Percentiles rank a stretch among this genome's conserved stretches.
These are phyloP conservation scores for Funneliformis geosporum DNA, from an alignment of 192 early-diverging fungal species.

Conservation along the genomic window DNA sequence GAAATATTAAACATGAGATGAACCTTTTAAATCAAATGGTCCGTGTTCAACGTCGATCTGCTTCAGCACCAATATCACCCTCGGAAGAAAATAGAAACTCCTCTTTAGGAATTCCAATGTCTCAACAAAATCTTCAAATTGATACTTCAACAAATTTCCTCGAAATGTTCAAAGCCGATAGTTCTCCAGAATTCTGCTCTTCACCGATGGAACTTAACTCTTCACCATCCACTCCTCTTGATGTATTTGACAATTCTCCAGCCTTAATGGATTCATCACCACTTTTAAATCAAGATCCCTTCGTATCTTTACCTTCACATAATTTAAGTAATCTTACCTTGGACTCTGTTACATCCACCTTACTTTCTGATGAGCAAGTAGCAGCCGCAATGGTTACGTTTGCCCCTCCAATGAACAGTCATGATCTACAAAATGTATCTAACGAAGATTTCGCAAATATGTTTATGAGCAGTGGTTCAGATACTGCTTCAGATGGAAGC, in stretches of 20 bases:
- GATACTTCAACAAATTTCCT: constrained; percentile 25
- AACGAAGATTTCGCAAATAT: constrained; percentile 24
- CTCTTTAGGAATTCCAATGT: constrained; percentile 18
- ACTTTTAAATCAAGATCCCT: constrained; percentile 28
- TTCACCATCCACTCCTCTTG: constrained; percentile 21
- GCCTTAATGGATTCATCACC: constrained; percentile 26
- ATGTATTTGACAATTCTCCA: constrained; percentile 29
- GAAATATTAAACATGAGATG: constrained; percentile 1
- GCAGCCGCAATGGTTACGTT: constrained; percentile 1
- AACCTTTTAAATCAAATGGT: constrained; percentile 1
- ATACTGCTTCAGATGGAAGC: constrained; percentile 11
- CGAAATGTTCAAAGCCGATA: constrained; percentile 29
- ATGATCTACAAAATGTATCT: neutral
- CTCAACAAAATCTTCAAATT: constrained; percentile 7
- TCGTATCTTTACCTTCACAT: constrained; percentile 17
- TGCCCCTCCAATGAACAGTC: constrained; percentile 8
- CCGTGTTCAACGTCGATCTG: constrained; percentile 9
- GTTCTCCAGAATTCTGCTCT: constrained; percentile 24
- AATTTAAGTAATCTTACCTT: constrained; percentile 14
- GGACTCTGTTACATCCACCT: neutral
- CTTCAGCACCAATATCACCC: constrained; percentile 28
- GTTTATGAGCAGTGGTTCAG: constrained; percentile 20
- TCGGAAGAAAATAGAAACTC: neutral
- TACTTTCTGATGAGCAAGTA: constrained; percentile 8
- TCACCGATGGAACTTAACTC: constrained; percentile 33